A percentile compares a stretch with the other conserved stretches of the same genome.
Evolutionary conservation across 257 asterid species (phyloP).

Genomic region (Solanum corneliomulleri): DNA sequence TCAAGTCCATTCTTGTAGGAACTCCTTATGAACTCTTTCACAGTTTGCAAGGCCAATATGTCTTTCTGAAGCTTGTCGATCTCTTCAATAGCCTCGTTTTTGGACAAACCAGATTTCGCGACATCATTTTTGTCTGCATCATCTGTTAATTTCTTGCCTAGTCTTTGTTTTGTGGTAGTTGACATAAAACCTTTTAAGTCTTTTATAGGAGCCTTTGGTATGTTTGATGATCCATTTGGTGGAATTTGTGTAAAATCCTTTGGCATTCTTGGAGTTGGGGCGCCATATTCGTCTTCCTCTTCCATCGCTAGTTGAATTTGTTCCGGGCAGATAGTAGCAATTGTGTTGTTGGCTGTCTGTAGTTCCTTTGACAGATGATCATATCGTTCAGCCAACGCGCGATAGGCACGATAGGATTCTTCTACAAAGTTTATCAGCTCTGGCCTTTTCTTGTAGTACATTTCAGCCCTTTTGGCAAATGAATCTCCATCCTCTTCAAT

Average conservation of each 20-base stretch:
- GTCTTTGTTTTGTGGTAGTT: conserved; percentile 35
- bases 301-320: conserved; percentile 44
- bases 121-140: background rate
- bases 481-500: conserved; percentile 90
- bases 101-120: conserved; percentile 37
- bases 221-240: background rate
- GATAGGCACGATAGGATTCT: conserved; percentile 59
- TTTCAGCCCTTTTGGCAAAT: conserved; percentile 77
- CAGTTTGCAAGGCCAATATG: conserved; percentile 61
- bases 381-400: conserved; percentile 79
- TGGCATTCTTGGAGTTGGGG: conserved; percentile 8
- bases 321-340: conserved; percentile 69
- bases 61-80: conserved; percentile 73
- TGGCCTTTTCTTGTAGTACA: conserved; percentile 84
- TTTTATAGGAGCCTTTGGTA: conserved; percentile 47
- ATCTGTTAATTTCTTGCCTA: conserved; percentile 5
- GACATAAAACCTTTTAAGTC: conserved; percentile 39
- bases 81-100: conserved; percentile 51
- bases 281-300: conserved; percentile 36
- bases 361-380: conserved; percentile 71
- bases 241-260: conserved; percentile 12
- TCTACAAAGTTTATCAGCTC: conserved; percentile 66
- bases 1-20: conserved; percentile 65
- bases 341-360: conserved; percentile 69
- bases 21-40: conserved; percentile 78